A percentile compares a stretch with the other conserved stretches of the same genome.
Conservation (phyloP, 768 basidiomycete species). For the Psilocybe cyanescens region DNA sequence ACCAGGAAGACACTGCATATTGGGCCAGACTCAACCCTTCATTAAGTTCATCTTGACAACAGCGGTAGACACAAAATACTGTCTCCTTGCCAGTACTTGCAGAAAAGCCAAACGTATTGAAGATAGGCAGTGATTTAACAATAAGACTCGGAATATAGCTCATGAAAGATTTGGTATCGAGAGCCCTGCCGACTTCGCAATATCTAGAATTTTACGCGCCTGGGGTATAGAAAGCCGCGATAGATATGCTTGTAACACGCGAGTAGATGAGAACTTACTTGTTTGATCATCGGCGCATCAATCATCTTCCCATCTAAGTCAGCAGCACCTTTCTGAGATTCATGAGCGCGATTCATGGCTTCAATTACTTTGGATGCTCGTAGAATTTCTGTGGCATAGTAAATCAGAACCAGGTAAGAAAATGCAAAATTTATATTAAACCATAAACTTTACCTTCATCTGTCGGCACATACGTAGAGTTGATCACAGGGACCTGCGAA, state of each 20-base stretch:
- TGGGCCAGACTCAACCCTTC: too few species aligned
- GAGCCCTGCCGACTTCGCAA: not conserved
- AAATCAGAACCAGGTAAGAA: not conserved
- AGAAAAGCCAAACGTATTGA: not conserved
- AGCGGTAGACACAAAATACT: too few species aligned
- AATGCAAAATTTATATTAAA: not conserved
- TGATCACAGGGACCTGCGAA: constrained; percentile 75
- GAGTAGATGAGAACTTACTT: constrained; percentile 42
- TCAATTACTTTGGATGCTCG: constrained; percentile 77
- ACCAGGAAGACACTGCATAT: too few species aligned
- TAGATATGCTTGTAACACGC: constrained; percentile 29
- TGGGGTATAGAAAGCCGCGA: constrained; percentile 33
- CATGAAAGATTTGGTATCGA: not conserved
- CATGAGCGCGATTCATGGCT: constrained; percentile 63
- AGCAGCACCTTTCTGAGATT: constrained; percentile 63
- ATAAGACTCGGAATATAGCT: not conserved
- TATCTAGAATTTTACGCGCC: not conserved
- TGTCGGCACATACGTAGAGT: constrained; percentile 79
- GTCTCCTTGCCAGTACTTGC: too few species aligned
- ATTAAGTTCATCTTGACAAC: too few species aligned
- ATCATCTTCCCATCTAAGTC: constrained; percentile 87
- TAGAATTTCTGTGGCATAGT: constrained; percentile 60
- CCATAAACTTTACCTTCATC: constrained; percentile 52
- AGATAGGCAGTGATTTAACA: not conserved
- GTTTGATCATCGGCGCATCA: constrained; percentile 90